Percentiles rank a stretch among this genome's conserved stretches.
Evolutionary conservation across 345 rosid genomes (phyloP).

Genomic region (Rhizophora mangle): DNA sequence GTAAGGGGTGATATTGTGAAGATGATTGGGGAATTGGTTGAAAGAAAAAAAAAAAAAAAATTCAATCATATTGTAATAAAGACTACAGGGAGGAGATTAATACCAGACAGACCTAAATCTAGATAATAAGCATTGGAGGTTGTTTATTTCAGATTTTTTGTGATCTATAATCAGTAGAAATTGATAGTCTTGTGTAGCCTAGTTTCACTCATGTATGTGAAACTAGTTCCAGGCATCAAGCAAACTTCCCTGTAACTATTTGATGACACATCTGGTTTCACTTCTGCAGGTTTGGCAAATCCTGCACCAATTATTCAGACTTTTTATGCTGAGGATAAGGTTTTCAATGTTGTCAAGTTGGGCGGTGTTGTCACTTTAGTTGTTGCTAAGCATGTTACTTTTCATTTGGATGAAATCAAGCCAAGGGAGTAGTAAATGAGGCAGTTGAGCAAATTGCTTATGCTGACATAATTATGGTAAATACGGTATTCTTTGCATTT

Average conservation of each 20-base stretch:
- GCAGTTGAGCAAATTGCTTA: conserved; percentile 97
- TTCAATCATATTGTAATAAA: conserved; percentile 92
- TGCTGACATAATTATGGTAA: conserved; percentile 85
- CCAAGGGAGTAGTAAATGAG: conserved; percentile 95
- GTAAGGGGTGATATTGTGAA: conserved; percentile 97
- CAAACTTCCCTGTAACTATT: not conserved
- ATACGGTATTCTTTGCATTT: conserved; percentile 48
- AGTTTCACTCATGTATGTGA: not conserved
- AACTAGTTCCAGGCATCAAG: not conserved
- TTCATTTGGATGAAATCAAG: conserved; percentile 83
- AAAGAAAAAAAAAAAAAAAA: conserved; percentile 59
- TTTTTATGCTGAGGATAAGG: conserved; percentile 80
- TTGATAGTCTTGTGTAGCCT: not conserved
- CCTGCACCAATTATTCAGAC: conserved; percentile 99
- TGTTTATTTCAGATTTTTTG: not conserved
- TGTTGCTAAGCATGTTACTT: conserved; percentile 85
- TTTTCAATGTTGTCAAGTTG: conserved; percentile 86
- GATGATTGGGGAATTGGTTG: conserved; percentile 81
- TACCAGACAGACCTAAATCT: conserved; percentile 1
- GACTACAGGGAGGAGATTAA: conserved; percentile 53
- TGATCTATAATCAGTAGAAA: not conserved
- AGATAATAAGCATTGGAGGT: not conserved
- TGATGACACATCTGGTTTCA: conserved; percentile 2
- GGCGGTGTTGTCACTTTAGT: conserved; percentile 94
- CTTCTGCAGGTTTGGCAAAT: conserved; percentile 71